These are phyloP conservation scores for Penicillium vulpinum DNA, from an alignment of 2,329 filamentous ascomycete species.

Conservation along the genomic window DNA sequence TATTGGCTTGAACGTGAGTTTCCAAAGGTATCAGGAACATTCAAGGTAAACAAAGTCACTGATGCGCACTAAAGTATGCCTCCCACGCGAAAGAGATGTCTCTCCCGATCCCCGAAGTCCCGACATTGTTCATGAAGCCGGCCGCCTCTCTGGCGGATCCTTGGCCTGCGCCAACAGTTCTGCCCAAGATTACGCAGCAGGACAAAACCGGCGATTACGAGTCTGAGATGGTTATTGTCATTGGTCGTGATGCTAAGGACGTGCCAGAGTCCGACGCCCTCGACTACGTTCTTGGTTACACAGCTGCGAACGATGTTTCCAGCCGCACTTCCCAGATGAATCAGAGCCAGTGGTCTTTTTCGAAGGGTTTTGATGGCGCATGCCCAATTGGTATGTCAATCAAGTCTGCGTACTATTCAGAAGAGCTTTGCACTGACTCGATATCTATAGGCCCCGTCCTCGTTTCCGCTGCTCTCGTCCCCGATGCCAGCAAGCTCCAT, in stretches of 20 bases:
- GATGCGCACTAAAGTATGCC: slow-evolving; percentile 41
- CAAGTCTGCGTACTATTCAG: neutral
- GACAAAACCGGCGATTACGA: slow-evolving; percentile 61
- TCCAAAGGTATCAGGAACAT: neutral
- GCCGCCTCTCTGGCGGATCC: slow-evolving; percentile 56
- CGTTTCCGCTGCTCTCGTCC: slow-evolving; percentile 43
- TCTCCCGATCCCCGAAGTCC: slow-evolving; percentile 54
- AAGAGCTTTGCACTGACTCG: neutral
- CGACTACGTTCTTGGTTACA: slow-evolving; percentile 64
- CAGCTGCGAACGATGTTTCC: slow-evolving; percentile 63
- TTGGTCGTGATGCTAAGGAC: slow-evolving; percentile 56
- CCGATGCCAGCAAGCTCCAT: slow-evolving; percentile 35
- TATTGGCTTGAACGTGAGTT: slow-evolving; percentile 57
- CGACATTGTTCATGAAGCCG: slow-evolving; percentile 62
- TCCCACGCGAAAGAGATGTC: slow-evolving; percentile 55
- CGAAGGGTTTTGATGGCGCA: slow-evolving; percentile 60
- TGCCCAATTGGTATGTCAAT: slow-evolving; percentile 50
- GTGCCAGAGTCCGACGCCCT: slow-evolving; percentile 58
- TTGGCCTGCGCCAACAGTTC: slow-evolving; percentile 51
- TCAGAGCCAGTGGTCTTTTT: slow-evolving; percentile 59
- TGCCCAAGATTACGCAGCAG: slow-evolving; percentile 56
- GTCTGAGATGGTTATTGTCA: slow-evolving; percentile 59
- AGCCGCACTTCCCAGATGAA: slow-evolving; percentile 58
- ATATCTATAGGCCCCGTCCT: slow-evolving; percentile 48
- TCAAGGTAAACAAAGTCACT: neutral